Evolutionary conservation across 1,139 yeast species (phyloP), one percentile per base, ranked within the genome.

Genomic region (Zygoascus hellenicus): DNA sequence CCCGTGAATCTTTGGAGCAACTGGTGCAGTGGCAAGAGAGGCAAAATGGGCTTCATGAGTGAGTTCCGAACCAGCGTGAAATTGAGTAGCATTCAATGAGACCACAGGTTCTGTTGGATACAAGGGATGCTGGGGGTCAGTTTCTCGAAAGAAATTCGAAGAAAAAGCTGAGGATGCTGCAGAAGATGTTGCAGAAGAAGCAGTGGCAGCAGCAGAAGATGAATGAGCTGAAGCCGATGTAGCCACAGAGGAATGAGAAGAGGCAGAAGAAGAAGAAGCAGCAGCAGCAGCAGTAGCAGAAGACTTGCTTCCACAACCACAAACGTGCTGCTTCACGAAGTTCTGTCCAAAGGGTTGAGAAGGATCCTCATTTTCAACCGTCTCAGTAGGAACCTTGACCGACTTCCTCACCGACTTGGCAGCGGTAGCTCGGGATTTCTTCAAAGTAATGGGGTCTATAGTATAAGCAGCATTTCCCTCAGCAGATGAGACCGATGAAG

Each of bases 371-470:
- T 19, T 31, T 9, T 45, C 43, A 7, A 42, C 17, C 13, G 37
- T 34, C 34, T 37, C 15, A 28, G 48, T 46, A 5, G 50, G 48
- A 5, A 45, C 50, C 16, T 36, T 45, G 31, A 42, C 28, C 4
- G 42, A 15, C 38, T 33, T 37, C 10, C 48, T 44, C 4, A 35
- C 14, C 3, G 31, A 17, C 1, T 9, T 31, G 13, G 34, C 37
- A n/a, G 30, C 38, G 29, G 35, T 26, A 11, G 28, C 14, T 4
- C 34, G 19, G 13, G 29, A 37, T 16, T 35, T 30, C 32, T 42
- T 43, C 46, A 51, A 16, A 26, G 53, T 51, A 11, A 51, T 50
- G 5, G 48, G 48, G 31, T 51, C 54, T 26, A 50, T 51, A 13
- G 45, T 43, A 36, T 48, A 51, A n/a, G 40, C 36, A 11, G 29